phyloP scores from a whole-genome alignment of 345 rosid genomes.

The Garcia nutans region DNA sequence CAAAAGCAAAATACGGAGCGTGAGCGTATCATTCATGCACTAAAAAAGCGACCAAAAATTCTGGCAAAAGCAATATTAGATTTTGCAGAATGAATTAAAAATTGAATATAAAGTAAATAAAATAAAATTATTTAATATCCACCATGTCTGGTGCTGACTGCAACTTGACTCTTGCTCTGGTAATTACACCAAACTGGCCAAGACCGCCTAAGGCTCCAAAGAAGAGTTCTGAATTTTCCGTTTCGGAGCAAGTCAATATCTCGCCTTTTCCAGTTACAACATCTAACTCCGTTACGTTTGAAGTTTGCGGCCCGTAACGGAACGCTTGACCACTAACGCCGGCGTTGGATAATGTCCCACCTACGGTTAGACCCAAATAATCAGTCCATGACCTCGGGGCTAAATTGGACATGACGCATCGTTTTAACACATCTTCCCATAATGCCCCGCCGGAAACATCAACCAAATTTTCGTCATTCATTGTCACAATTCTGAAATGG shows the following conservation, averaged over 20 bases:
- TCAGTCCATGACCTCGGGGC: constrained; percentile 97
- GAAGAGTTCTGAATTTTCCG: constrained; percentile 60
- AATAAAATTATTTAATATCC: constrained; percentile 1
- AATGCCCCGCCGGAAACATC: constrained; percentile 92
- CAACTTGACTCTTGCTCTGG: constrained; percentile 69
- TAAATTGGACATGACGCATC: constrained; percentile 58
- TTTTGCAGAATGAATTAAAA: background rate
- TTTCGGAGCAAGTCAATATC: constrained; percentile 51
- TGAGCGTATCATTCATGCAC: constrained; percentile 32
- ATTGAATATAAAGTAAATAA: background rate
- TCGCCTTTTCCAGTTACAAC: constrained; percentile 86
- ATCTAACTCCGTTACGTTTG: constrained; percentile 85
- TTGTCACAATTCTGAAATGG: constrained; percentile 35
- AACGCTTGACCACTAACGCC: constrained; percentile 95
- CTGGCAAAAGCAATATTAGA: background rate
- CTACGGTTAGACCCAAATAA: constrained; percentile 78
- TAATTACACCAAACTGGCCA: constrained; percentile 91
- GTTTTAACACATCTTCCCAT: constrained; percentile 80
- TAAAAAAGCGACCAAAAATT: background rate
- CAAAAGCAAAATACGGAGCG: constrained; percentile 22
- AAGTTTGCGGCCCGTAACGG: constrained; percentile 84
- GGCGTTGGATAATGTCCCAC: constrained; percentile 93
- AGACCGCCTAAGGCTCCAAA: constrained; percentile 80
- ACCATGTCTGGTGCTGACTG: constrained; percentile 87
- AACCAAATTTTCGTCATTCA: constrained; percentile 29